Percentiles rank a stretch among this genome's conserved stretches.
Conservation (phyloP, 2,329 filamentous ascomycete species). For the Samsoniella hepiali region DNA sequence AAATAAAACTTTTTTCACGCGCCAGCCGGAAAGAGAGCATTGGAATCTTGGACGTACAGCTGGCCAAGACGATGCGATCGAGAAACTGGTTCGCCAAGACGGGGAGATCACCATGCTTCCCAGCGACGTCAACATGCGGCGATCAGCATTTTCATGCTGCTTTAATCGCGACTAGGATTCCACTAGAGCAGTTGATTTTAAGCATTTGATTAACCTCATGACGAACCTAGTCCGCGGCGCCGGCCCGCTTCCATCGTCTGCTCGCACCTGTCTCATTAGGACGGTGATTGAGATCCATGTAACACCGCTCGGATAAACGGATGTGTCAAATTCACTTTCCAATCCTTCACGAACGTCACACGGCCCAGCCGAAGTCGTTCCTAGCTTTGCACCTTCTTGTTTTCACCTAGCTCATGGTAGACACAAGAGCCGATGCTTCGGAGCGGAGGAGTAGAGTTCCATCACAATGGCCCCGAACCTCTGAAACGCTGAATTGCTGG, state of each 20-base stretch:
- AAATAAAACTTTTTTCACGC: neutral
- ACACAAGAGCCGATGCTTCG: neutral
- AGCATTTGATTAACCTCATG: neutral
- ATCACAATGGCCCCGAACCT: neutral
- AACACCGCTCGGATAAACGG: slow-evolving; percentile 2
- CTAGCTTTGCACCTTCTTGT: neutral
- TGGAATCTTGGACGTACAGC: neutral
- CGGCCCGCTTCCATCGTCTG: neutral
- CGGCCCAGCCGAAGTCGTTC: neutral
- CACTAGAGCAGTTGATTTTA: neutral
- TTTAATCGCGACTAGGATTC: neutral
- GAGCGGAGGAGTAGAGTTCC: neutral
- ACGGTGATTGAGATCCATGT: slow-evolving; percentile 1
- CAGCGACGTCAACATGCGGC: neutral
- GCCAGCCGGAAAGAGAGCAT: neutral
- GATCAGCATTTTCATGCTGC: neutral
- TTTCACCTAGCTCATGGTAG: neutral
- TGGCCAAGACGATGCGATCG: neutral
- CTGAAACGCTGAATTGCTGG: neutral
- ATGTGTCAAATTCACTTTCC: neutral
- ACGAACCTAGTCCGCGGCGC: neutral
- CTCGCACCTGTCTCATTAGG: neutral
- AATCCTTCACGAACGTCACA: neutral
- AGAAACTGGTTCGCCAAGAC: neutral
- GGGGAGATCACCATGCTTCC: neutral